Conservation (phyloP, 2,329 filamentous ascomycete species). For the Neofusicoccum laricinum region DNA sequence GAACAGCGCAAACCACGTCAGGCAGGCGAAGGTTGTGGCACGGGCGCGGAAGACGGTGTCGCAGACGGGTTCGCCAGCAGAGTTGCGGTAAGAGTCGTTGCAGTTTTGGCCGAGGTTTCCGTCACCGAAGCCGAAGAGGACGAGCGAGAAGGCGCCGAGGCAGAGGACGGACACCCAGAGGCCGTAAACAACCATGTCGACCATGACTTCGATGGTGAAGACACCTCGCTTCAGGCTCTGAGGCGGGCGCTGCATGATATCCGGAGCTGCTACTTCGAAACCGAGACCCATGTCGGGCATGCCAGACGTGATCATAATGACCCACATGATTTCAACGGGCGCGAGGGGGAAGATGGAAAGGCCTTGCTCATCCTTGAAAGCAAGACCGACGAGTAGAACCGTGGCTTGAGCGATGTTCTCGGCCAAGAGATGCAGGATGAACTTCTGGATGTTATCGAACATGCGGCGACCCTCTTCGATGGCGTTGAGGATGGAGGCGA, state of each 20-base stretch:
- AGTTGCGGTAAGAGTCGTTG: slow-evolving; percentile 54
- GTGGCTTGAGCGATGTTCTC: slow-evolving; percentile 84
- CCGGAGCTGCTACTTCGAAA: slow-evolving; percentile 69
- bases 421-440: slow-evolving; percentile 74
- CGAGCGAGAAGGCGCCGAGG: slow-evolving; percentile 60
- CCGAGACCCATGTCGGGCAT: slow-evolving; percentile 86
- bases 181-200: slow-evolving; percentile 81
- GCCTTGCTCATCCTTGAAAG: slow-evolving; percentile 68
- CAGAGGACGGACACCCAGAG: slow-evolving; percentile 72
- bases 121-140: slow-evolving; percentile 61
- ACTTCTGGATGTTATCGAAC: slow-evolving; percentile 47
- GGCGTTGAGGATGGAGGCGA: slow-evolving; percentile 41
- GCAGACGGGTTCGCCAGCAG: slow-evolving; percentile 40
- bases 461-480: slow-evolving; percentile 41
- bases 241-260: slow-evolving; percentile 78
- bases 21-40: slow-evolving; percentile 44
- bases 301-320: slow-evolving; percentile 88
- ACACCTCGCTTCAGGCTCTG: slow-evolving; percentile 67
- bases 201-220: slow-evolving; percentile 70
- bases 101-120: slow-evolving; percentile 61
- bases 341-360: slow-evolving; percentile 83
- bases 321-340: slow-evolving; percentile 85
- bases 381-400: slow-evolving; percentile 75
- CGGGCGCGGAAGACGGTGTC: slow-evolving; percentile 58
- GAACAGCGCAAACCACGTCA: slow-evolving; percentile 45